Percentiles rank a stretch among this genome's conserved stretches.
Conservation (phyloP, 306 rosid genomes). For the Dryas drummondii region DNA sequence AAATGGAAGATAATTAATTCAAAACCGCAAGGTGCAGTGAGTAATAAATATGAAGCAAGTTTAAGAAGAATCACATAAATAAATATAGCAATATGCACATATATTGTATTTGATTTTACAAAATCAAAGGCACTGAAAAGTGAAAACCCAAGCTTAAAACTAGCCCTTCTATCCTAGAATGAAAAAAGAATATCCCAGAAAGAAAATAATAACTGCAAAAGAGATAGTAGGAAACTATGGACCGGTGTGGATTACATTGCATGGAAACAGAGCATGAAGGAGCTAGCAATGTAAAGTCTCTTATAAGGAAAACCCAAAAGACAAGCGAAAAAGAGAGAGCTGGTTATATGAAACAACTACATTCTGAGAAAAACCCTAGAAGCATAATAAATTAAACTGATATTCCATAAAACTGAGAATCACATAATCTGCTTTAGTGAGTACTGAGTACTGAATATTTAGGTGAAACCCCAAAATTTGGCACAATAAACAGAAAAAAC, state of each 20-base stretch:
- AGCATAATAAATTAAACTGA: neutral
- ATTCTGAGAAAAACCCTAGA: conserved; percentile 12
- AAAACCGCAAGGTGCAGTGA: neutral
- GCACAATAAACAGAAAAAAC: neutral
- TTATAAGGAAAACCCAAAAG: neutral
- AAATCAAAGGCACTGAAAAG: neutral
- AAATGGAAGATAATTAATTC: conserved; percentile 14
- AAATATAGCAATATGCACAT: neutral
- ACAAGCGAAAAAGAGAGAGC: neutral
- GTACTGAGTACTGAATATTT: neutral
- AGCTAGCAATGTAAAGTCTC: neutral
- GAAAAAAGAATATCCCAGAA: neutral
- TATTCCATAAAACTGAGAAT: conserved; percentile 3
- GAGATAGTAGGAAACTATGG: neutral
- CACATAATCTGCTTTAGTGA: neutral
- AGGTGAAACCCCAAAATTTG: neutral
- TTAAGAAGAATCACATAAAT: neutral
- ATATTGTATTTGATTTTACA: neutral
- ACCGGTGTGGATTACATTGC: neutral
- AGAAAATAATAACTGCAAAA: neutral
- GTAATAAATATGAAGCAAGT: neutral
- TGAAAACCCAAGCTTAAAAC: neutral
- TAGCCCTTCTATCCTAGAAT: neutral
- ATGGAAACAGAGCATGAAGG: neutral
- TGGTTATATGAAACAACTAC: neutral